A percentile compares a stretch with the other conserved stretches of the same genome.
Conservation (phyloP, 768 basidiomycete species). For the Gyrodon lividus region DNA sequence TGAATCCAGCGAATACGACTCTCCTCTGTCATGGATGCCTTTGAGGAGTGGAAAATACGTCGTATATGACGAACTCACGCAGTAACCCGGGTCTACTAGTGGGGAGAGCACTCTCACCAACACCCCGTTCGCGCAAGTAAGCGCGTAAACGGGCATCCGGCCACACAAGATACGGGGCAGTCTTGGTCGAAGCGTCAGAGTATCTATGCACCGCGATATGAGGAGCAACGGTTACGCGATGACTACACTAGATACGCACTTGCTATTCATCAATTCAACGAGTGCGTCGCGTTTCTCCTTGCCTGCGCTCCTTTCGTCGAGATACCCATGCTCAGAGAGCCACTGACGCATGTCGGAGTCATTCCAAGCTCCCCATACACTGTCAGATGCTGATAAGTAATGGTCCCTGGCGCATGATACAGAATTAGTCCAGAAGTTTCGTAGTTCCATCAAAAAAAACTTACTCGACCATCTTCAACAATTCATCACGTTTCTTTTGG, state of each 20-base stretch:
- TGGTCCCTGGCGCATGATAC: constrained; percentile 50
- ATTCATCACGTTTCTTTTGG: constrained; percentile 67
- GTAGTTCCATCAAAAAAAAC: constrained; percentile 17
- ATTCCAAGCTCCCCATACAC: constrained; percentile 66
- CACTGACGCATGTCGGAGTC: constrained; percentile 71
- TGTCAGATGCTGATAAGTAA: constrained; percentile 60
- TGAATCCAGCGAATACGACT: constrained; percentile 79
- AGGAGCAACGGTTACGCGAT: background rate
- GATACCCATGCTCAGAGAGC: constrained; percentile 71
- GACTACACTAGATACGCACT: constrained; percentile 40
- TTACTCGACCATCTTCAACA: constrained; percentile 69
- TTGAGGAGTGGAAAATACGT: background rate
- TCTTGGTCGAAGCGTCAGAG: constrained; percentile 43
- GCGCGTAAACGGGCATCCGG: constrained; percentile 90
- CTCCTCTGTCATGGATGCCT: constrained; percentile 50
- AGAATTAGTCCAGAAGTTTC: background rate
- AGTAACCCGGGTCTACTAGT: constrained; percentile 72
- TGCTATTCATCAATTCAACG: constrained; percentile 66
- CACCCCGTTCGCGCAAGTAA: constrained; percentile 75
- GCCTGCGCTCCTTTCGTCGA: constrained; percentile 50
- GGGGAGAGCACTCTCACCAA: constrained; percentile 69
- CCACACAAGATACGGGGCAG: constrained; percentile 79
- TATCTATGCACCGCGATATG: constrained; percentile 44
- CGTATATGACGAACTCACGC: constrained; percentile 42
- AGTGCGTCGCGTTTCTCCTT: constrained; percentile 73